These are phyloP conservation scores for Zea luxurians DNA, from an alignment of 176 grass and related monocot genomes.

Conservation along the genomic window DNA sequence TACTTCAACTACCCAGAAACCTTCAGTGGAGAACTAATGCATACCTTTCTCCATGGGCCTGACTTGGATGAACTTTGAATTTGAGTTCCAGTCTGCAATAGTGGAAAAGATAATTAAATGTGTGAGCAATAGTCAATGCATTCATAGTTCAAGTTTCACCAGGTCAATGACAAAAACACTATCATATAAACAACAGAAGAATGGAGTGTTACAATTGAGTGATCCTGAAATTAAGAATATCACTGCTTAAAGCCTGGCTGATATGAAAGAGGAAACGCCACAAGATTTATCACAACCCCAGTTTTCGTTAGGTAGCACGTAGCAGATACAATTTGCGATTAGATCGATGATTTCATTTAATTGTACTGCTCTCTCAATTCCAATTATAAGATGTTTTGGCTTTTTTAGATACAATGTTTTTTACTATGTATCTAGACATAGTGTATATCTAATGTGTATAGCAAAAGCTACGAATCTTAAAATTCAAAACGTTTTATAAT, in stretches of 20 bases:
- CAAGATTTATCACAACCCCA: not conserved
- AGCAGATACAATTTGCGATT: not conserved
- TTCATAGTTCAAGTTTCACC: constrained; percentile 17
- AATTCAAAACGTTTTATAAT: not conserved
- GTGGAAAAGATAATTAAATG: constrained; percentile 33
- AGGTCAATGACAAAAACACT: not conserved
- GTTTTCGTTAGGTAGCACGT: not conserved
- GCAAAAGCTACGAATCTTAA: not conserved
- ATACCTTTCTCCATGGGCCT: constrained; percentile 95
- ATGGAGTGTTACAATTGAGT: not conserved
- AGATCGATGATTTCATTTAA: constrained; percentile 11
- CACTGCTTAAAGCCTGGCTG: not conserved
- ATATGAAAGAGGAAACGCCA: not conserved
- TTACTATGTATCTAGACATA: not conserved
- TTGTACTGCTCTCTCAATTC: not conserved
- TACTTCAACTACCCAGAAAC: constrained; percentile 12
- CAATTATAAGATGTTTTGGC: not conserved
- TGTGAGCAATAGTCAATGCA: not conserved
- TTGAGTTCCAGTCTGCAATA: constrained; percentile 58
- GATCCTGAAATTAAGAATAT: not conserved
- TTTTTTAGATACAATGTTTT: not conserved
- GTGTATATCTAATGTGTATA: too few species aligned
- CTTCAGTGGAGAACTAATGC: not conserved
- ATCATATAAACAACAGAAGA: constrained; percentile 15
- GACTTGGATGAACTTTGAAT: constrained; percentile 92